Evolutionary conservation across 2,329 filamentous ascomycete genomes (phyloP).

Genomic region (Ophiostoma novo-ulmi): DNA sequence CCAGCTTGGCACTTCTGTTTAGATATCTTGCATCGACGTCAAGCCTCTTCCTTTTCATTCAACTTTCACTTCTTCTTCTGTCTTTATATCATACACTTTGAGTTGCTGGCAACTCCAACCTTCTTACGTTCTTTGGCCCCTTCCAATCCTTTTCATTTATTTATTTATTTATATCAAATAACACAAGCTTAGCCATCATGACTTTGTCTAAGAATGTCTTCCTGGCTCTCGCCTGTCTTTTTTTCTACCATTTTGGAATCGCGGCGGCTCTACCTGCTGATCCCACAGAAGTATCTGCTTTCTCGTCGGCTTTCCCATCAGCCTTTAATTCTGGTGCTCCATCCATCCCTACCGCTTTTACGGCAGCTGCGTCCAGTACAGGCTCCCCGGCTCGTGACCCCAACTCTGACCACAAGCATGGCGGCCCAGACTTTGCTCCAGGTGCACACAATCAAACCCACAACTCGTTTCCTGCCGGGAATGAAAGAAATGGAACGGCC

Average conservation of each 20-base stretch:
- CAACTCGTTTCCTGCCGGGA: background rate
- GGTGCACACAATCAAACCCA: background rate
- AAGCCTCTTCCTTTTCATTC: background rate
- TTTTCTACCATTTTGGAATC: background rate
- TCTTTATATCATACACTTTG: background rate
- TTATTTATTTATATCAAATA: background rate
- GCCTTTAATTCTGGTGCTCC: background rate
- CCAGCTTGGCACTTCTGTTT: constrained; percentile 1
- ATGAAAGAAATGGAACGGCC: background rate
- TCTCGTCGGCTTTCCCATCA: background rate
- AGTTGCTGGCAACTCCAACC: constrained; percentile 1
- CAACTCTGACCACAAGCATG: background rate
- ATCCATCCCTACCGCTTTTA: background rate
- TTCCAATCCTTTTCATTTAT: background rate
- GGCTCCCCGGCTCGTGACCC: background rate
- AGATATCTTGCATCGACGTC: background rate
- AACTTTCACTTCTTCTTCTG: background rate
- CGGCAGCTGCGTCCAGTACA: background rate
- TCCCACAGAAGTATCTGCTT: background rate
- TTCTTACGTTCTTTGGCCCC: background rate
- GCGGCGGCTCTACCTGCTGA: background rate
- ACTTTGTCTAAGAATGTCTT: background rate
- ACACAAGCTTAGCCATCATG: background rate
- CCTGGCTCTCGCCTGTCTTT: constrained; percentile 8
- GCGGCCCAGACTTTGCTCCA: background rate